These are phyloP conservation scores for Torrubiella hemipterigena DNA, from an alignment of 2,329 filamentous ascomycete species.

Conservation along the genomic window DNA sequence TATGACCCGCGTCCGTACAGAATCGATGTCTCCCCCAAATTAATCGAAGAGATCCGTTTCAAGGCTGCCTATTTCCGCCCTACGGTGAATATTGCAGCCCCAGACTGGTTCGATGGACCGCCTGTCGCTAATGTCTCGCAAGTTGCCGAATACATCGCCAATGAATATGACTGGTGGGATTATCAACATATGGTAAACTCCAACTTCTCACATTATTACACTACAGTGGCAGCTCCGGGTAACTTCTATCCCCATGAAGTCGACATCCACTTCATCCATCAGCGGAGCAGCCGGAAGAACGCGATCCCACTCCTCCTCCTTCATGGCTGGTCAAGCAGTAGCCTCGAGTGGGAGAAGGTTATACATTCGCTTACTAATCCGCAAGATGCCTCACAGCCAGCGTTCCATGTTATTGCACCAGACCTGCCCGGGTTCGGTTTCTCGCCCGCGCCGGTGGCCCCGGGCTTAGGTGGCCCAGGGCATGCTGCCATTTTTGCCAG, in stretches of 20 bases:
- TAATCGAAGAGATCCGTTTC: not conserved
- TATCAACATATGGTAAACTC: not conserved
- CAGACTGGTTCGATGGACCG: slow-evolving; percentile 1
- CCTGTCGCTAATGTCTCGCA: not conserved
- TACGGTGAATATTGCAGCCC: not conserved
- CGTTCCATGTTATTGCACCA: slow-evolving; percentile 2
- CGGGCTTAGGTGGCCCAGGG: not conserved
- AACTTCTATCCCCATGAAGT: slow-evolving; percentile 1
- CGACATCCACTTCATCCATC: slow-evolving; percentile 2
- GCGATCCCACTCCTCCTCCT: slow-evolving; percentile 1
- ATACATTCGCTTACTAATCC: not conserved
- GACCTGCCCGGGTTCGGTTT: slow-evolving; percentile 2
- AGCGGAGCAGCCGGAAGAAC: not conserved
- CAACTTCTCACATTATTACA: slow-evolving; percentile 1
- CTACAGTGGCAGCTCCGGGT: not conserved
- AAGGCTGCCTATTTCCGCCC: not conserved
- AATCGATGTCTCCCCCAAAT: not conserved
- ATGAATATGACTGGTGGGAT: slow-evolving; percentile 1
- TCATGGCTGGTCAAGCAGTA: slow-evolving; percentile 2
- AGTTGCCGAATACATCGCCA: not conserved
- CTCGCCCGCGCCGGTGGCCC: not conserved
- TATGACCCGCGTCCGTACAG: slow-evolving; percentile 1
- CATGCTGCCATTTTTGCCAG: not conserved
- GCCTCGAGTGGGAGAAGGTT: slow-evolving; percentile 2
- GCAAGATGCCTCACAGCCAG: not conserved